Evolutionary conservation across 768 basidiomycete genomes (phyloP).

Genomic region (Bullera alba): DNA sequence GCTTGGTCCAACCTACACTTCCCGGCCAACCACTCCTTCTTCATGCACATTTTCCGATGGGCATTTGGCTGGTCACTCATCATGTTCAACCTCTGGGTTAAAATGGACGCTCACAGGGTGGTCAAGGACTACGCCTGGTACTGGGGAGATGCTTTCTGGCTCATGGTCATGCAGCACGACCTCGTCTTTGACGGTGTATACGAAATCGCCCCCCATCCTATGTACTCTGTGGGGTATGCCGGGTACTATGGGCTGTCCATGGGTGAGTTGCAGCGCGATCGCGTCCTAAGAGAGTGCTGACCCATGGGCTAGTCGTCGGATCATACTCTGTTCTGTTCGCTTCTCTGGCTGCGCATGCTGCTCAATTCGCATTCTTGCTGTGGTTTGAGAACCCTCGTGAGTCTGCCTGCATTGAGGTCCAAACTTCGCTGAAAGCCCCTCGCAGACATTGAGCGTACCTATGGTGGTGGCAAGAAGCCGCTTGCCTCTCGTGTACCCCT

Average conservation of each 20-base stretch:
- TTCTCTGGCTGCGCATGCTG: constrained; percentile 87
- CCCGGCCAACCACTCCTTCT: constrained; percentile 64
- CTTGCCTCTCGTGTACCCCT: constrained; percentile 74
- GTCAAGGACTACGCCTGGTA: constrained; percentile 99
- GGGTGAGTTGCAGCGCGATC: constrained; percentile 22
- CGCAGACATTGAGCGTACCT: constrained; percentile 83
- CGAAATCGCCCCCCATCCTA: constrained; percentile 60
- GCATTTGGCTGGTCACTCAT: constrained; percentile 75
- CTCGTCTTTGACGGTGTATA: constrained; percentile 97
- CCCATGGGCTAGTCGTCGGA: constrained; percentile 34
- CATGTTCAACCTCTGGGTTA: constrained; percentile 95
- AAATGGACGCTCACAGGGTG: constrained; percentile 92
- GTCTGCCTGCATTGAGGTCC: not conserved
- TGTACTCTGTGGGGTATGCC: constrained; percentile 70
- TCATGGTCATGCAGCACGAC: constrained; percentile 49
- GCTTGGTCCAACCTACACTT: constrained; percentile 87
- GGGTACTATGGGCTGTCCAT: constrained; percentile 95
- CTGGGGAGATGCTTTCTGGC: constrained; percentile 56
- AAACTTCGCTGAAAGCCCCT: not conserved
- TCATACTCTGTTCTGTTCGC: constrained; percentile 66
- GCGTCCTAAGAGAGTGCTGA: constrained; percentile 1
- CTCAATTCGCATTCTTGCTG: constrained; percentile 91
- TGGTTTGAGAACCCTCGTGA: constrained; percentile 95
- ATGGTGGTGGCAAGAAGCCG: constrained; percentile 75
- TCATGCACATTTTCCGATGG: constrained; percentile 80